Base-by-base conservation (phyloP, 495 filamentous ascomycete genomes). In the Daldinia caldariorum region DNA sequence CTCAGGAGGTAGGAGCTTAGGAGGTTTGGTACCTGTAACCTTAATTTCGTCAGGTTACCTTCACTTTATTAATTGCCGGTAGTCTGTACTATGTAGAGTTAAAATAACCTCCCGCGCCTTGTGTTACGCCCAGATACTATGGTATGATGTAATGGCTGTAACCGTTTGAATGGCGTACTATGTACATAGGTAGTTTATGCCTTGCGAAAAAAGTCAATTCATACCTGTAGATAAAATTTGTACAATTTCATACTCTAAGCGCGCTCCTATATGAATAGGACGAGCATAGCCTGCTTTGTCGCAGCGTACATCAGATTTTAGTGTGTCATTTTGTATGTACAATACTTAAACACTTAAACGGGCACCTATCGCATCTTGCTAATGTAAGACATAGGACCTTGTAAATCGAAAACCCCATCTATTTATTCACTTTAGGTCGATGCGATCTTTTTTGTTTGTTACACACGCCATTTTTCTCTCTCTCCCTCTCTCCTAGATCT, bases 231-330 rank as follows among this genome's bases (percentile, higher is more conserved):
- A n/a, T n/a, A n/a, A n/a, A n/a, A n/a, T n/a, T n/a, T n/a, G n/a
- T n/a, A n/a, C n/a, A n/a, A n/a, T n/a, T n/a, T n/a, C n/a, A n/a
- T n/a, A n/a, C n/a, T n/a, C n/a, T 45, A 43, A 43, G 39, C 39
- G 14, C n/a, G 39, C 39, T 43, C 39, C 3, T 43, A 43, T 16
- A n/a, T n/a, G n/a, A 45, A 45, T 45, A 45, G 41, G 22, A 31
- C 8, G 6, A 26, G 49, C 49, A 51, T 51, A 51, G 49, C 49
- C 49, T 51, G 31, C 49, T 22, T 49, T 51, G 7, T 32, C n/a
- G 26, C 26, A 29, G 26, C 29, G 22, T 43, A 43, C 39, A 43
- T 53, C 31, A 53, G 20, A 53, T 53, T 53, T 53, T 53, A 53
- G 49, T 29, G 49, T 29, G 6, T 32, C 14, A 32, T 53, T 1